Evolutionary conservation across 2,329 filamentous ascomycete species (phyloP), one percentile per base, ranked within the genome.

Genomic region (Alternaria sp.): DNA sequence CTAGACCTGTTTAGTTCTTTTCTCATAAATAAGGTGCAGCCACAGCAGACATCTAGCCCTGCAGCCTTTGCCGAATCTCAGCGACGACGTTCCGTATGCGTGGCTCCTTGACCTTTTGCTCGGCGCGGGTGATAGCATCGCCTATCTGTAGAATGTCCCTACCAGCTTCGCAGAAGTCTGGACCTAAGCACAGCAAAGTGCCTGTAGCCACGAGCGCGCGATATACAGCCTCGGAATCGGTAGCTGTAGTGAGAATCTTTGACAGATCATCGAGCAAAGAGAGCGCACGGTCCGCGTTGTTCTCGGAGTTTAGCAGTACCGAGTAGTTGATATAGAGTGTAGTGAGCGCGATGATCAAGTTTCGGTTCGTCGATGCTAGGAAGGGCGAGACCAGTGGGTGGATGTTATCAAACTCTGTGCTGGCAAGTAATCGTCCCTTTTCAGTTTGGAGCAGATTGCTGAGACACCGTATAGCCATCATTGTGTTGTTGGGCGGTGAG

Each of bases 271-370:
- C 84, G 3, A 93, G 76, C 5, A 93, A 81, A 10, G 84, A 82
- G 69, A 88, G 73, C 43, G 81, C 82, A 66, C 80, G 77, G 79
- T 85, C 77, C 54, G 83, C 75, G 79, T 84, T 83, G 40, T 81
- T 78, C 8, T 86, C 84, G 45, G 80, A 82, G 67, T 68, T 80
- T 54, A 92, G 86, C 11, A 94, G 85, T 1, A 97, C 93, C 0
- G 93, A 86, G 67, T 92, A 91, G 80, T 99, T 98, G 76, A 98
- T 90, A 63, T 91, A 90, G 0, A 93, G 85, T 0, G 96, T 97
- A 1, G 92, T 89, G 17, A 93, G 84, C 0, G 96, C 95, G 59
- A 97, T 90, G 54, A 91, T 87, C 11, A 98, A 83, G 70, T 97
- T 97, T 56, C 91, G 89, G 77, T 96, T 96, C 69, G 67, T 80